Percentiles rank a stretch among this genome's conserved stretches.
These are phyloP conservation scores for Malassezia equina DNA, from an alignment of 1,284 basidiomycete genomes.

Conservation along the genomic window DNA sequence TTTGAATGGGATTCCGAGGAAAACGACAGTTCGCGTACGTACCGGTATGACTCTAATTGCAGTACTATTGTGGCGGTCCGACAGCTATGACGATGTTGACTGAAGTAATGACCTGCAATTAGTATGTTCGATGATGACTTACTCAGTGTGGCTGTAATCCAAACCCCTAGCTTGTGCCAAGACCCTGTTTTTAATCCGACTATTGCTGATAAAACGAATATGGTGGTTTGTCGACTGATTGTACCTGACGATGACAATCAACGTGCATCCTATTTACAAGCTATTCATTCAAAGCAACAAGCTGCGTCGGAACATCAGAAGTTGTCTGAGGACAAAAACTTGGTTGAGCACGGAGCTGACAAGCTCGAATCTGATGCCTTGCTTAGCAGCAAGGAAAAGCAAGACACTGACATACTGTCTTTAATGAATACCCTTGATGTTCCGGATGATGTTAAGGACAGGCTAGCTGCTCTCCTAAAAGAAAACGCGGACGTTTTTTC, in stretches of 20 bases:
- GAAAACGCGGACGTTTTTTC: background rate
- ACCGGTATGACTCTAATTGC: background rate
- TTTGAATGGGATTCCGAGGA: conserved; percentile 10
- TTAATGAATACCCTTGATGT: background rate
- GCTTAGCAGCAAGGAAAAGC: background rate
- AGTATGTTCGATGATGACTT: background rate
- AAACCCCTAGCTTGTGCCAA: background rate
- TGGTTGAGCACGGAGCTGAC: background rate
- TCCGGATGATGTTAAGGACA: background rate
- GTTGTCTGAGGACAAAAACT: background rate
- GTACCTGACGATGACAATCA: conserved; percentile 6
- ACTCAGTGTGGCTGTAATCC: conserved; percentile 4
- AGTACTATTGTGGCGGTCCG: conserved; percentile 8
- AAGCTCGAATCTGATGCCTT: background rate
- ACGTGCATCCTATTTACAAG: background rate
- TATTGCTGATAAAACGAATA: background rate
- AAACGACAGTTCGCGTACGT: conserved; percentile 7
- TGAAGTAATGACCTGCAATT: conserved; percentile 12
- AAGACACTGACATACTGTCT: background rate
- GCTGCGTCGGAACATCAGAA: background rate
- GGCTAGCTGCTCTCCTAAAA: background rate
- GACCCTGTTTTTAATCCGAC: background rate
- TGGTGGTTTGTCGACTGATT: conserved; percentile 8
- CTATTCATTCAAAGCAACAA: background rate
- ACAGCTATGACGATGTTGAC: background rate